Conservation (phyloP, 2,329 filamentous ascomycete species). For the Cucurbitaria berberidis region DNA sequence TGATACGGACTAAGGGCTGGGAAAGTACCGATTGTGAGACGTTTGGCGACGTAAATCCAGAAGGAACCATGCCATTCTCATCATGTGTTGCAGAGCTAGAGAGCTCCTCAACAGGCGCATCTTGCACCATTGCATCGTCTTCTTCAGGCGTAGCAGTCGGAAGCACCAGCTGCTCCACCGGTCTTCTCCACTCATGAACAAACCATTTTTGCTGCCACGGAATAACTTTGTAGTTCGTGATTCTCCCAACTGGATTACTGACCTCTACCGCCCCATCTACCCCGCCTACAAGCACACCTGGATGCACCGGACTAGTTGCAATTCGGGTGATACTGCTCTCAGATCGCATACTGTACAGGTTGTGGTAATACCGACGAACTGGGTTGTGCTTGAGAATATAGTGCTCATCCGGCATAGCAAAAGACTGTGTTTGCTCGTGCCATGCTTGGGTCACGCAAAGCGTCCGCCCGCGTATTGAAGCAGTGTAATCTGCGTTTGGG, state of each 20-base stretch:
- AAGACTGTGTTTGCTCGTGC: constrained; percentile 61
- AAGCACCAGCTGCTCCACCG: constrained; percentile 18
- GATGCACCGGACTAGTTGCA: constrained; percentile 61
- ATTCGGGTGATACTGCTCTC: constrained; percentile 50
- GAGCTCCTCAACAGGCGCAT: background rate
- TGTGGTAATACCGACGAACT: constrained; percentile 60
- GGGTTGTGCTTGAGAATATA: constrained; percentile 57
- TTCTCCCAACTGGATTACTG: constrained; percentile 59
- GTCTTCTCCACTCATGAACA: constrained; percentile 60
- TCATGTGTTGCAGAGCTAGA: background rate
- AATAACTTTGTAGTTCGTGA: constrained; percentile 57
- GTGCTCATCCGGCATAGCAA: constrained; percentile 62
- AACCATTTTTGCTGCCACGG: constrained; percentile 65
- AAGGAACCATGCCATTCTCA: background rate
- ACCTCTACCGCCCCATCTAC: constrained; percentile 59
- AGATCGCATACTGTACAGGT: constrained; percentile 47
- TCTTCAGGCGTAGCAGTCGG: background rate
- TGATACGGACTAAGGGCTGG: constrained; percentile 45
- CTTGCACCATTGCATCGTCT: constrained; percentile 6
- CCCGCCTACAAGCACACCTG: constrained; percentile 60
- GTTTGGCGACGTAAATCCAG: background rate
- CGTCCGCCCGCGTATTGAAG: constrained; percentile 58
- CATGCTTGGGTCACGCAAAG: constrained; percentile 58
- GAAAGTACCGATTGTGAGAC: constrained; percentile 19
- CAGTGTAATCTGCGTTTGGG: constrained; percentile 52